Evolutionary conservation across 1,284 basidiomycete species (phyloP).

Genomic region (Sanghuangporus sanghuang): DNA sequence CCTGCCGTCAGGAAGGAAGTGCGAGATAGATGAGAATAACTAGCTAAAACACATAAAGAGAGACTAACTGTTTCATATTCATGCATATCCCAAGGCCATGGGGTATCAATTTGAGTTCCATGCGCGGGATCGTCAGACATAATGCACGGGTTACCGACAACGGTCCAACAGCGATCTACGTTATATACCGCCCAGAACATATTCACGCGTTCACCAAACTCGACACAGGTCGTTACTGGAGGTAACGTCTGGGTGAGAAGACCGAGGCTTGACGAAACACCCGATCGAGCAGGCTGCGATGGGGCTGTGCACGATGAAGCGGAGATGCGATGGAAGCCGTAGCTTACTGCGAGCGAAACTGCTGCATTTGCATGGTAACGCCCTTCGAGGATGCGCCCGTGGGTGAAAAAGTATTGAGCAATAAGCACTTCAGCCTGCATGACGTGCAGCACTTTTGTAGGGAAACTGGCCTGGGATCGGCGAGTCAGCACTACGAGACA

Average conservation of each 20-base stretch:
- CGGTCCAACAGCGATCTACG: constrained; percentile 60
- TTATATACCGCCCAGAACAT: constrained; percentile 70
- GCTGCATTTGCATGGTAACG: constrained; percentile 37
- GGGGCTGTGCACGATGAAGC: constrained; percentile 8
- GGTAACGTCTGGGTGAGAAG: constrained; percentile 12
- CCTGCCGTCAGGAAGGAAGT: background rate
- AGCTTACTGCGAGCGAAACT: constrained; percentile 31
- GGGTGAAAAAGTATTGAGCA: constrained; percentile 45
- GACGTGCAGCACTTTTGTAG: constrained; percentile 32
- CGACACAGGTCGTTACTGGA: constrained; percentile 34
- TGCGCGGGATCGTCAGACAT: constrained; percentile 34
- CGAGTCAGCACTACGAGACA: background rate
- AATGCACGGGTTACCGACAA: constrained; percentile 45
- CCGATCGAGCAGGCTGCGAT: background rate
- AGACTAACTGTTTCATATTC: constrained; percentile 50
- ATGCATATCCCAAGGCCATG: constrained; percentile 58
- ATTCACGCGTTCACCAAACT: constrained; percentile 57
- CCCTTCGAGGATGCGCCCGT: constrained; percentile 38
- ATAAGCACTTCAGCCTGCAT: constrained; percentile 56
- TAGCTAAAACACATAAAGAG: background rate
- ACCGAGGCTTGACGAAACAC: background rate
- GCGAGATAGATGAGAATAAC: background rate
- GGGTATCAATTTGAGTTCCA: constrained; percentile 47
- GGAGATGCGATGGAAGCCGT: constrained; percentile 32
- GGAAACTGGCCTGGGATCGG: background rate